Evolutionary conservation across 1,284 basidiomycete genomes (phyloP), one percentile per base, ranked within the genome.

Genomic region (Apiotrichum mycotoxinovorans): DNA sequence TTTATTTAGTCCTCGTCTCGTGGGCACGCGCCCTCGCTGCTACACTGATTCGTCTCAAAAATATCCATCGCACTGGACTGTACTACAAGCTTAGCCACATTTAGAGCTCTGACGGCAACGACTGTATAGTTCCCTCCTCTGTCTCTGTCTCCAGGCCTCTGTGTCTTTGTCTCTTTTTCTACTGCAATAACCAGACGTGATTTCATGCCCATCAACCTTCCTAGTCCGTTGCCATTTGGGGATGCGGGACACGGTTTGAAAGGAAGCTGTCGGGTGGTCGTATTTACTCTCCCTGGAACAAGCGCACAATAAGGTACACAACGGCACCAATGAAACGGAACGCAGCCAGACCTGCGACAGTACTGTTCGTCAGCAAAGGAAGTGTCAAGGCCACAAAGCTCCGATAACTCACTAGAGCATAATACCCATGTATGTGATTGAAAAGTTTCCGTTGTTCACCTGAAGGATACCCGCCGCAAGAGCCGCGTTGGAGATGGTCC

Each of bases 281-380:
- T 25, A 17, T 8, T 26, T 84, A 92, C 79, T 92, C 89, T 62
- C 90, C 88, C 33, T 87, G 86, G 71, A 93, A 92, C 59, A 91
- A 68, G 17, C 90, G 84, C 25, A 92, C 80, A 48, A 91, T 69
- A 80, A 91, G 84, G 69, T 92, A 92, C 47, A 80, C 74, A 40
- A 87, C 83, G 14, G 86, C 87, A 0, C 91, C 91, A 7, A 89
- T 64, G 75, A 93, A 93, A 9, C 91, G 84, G 61, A 92, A 80
- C 54, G 89, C 89, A 18, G 89, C 89, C 45, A 95, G 83, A 17
- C 87, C 87, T 3, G 89, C 89, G 41, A 95, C 90, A 3, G 89
- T 90, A 74, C 46, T 48, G 33, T 1, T 11, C 2, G 46, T 48
- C 20, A 51, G 35, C 18, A 26, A 12, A n/a, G n/a, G n/a, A n/a